Conservation (phyloP, 306 rosid genomes). For the Abrus pulchellus region DNA sequence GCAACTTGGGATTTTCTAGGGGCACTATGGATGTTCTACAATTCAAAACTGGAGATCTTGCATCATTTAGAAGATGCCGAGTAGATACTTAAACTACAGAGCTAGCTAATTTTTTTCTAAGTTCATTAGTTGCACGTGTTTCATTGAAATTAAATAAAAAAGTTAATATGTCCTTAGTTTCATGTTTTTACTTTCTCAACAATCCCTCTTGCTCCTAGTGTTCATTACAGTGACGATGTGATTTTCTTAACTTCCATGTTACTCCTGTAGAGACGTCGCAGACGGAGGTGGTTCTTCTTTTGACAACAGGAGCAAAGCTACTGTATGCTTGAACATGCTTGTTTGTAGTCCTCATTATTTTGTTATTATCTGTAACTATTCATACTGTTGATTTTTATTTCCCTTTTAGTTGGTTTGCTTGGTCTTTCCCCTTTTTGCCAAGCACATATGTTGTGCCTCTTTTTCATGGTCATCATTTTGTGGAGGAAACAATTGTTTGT, state of each 20-base stretch:
- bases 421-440: not conserved
- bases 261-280: conserved; percentile 63
- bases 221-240: no score
- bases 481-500: conserved; percentile 29
- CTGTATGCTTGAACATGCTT: conserved; percentile 20
- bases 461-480: conserved; percentile 9
- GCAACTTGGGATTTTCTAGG: conserved; percentile 3
- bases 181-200: conserved; percentile 38
- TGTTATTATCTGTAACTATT: conserved; percentile 21
- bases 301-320: conserved; percentile 44
- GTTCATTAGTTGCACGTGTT: conserved; percentile 5
- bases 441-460: conserved; percentile 6
- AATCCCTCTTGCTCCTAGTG: conserved; percentile 16
- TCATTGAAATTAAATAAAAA: not conserved
- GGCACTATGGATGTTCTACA: conserved; percentile 22
- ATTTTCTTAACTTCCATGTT: conserved; percentile 27
- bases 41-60: conserved; percentile 17
- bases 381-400: not conserved
- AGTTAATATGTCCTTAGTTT: not conserved
- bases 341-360: conserved; percentile 38
- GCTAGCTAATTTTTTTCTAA: not conserved
- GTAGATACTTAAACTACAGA: conserved; percentile 5
- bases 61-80: not conserved
- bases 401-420: not conserved
- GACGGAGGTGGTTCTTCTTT: conserved; percentile 77